Evolutionary conservation across 2,329 filamentous ascomycete species (phyloP).

Genomic region (Thelonectria olida): DNA sequence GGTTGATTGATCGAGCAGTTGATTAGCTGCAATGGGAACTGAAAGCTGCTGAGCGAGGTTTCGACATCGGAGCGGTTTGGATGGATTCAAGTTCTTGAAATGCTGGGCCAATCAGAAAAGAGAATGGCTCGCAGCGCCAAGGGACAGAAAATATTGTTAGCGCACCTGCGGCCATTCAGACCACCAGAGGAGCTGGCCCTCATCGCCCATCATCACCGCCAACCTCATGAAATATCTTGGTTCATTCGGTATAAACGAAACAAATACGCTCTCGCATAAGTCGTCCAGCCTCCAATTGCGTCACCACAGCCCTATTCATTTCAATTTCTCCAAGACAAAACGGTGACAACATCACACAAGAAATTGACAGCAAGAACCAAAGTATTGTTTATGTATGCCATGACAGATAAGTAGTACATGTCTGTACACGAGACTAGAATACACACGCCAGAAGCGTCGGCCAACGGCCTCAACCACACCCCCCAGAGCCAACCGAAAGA

Average conservation of each 20-base stretch:
- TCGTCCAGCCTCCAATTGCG: slow-evolving; percentile 1
- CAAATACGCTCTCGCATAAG: background rate
- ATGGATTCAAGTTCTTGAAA: background rate
- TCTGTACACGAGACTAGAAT: slow-evolving; percentile 43
- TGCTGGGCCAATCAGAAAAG: slow-evolving; percentile 9
- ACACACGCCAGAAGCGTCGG: slow-evolving; percentile 40
- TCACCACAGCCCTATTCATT: background rate
- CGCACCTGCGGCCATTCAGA: background rate
- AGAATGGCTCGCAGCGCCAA: background rate
- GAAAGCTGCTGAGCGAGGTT: slow-evolving; percentile 1
- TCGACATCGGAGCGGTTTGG: slow-evolving; percentile 1
- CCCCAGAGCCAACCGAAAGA: background rate
- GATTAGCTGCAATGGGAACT: background rate
- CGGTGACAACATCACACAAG: background rate
- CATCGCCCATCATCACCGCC: too few relatives aligned
- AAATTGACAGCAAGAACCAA: slow-evolving; percentile 15
- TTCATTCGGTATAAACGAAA: background rate
- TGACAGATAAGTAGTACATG: slow-evolving; percentile 44
- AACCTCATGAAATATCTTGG: background rate
- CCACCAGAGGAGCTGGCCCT: slow-evolving; percentile 10
- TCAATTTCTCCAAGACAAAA: background rate
- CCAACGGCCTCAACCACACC: slow-evolving; percentile 15
- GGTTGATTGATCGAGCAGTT: background rate
- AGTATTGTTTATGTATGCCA: slow-evolving; percentile 41
- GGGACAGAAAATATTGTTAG: slow-evolving; percentile 16